Base-by-base conservation (phyloP, 2,329 filamentous ascomycete species). In the Ophiostoma ulmi region DNA sequence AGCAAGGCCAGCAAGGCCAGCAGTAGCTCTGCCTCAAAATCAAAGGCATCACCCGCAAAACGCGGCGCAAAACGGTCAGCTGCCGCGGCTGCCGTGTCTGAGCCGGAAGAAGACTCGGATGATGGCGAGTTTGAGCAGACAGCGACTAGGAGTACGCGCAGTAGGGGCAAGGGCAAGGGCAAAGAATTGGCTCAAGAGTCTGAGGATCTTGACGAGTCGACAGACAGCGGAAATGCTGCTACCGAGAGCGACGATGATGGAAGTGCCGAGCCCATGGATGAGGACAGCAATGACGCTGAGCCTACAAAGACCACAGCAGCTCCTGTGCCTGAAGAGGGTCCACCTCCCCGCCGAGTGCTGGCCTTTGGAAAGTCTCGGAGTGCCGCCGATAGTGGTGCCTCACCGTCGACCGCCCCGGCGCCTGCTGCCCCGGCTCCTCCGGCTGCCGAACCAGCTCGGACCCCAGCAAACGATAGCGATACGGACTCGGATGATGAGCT, bases 401-500 rank as follows among this genome's bases (percentile, higher is more conserved):
- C 65, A 11, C 31, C 65, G 5, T 31, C 65, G 3, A 5, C 39
- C 22, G 38, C 65, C 2, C 14, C 71, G 70, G 10, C 44, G 2
- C 7, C 52, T 58, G 8, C 52, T 4, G n/a, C 63, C 0, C 31
- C 65, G 38, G 26, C 68, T 73, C 22, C 74, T 76, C 66, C 72
- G 63, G 76, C 75, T 11, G 77, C 64, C 14, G 31, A 31, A 63
- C 22, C 55, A 31, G 41, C 66, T 36, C 44, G 26, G 39, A 11
- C n/a, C 36, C 41, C 44, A 38, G 69, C 64, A 13, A 80, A 17
- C 26, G 74, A 76, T 20, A 83, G 81, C 67, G 85, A 87, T 70
- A 85, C 84, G 0, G 84, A 84, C n/a, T 85, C 84, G 0, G 85
- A 86, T 72, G 85, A 87, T 74, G 86, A 88, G 75, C 74, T 87